phyloP scores from a whole-genome alignment of 202 grass and related monocot genomes.

The Zizania palustris region DNA sequence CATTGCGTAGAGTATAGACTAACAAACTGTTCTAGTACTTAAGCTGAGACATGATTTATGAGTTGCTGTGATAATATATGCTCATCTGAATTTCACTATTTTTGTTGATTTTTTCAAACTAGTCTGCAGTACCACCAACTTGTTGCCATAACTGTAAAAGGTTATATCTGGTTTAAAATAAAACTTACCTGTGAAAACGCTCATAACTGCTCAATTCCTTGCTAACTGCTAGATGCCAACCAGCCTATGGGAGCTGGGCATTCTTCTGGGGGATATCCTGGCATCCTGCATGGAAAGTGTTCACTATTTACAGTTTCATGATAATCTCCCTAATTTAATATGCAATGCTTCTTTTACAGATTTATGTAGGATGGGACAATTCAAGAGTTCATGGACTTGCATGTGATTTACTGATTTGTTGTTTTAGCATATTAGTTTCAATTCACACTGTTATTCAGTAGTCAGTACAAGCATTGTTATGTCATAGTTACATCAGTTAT shows the following conservation, averaged over 20 bases:
- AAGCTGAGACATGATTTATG: no score
- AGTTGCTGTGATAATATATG: no score
- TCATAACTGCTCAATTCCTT: not conserved
- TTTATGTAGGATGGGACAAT: constrained; percentile 63
- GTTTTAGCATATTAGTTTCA: constrained; percentile 25
- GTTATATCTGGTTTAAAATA: not conserved
- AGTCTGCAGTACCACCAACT: no score
- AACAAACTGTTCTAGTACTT: no score
- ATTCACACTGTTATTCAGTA: constrained; percentile 18
- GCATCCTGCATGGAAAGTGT: not conserved
- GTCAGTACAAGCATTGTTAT: not conserved
- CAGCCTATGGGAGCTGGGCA: not conserved
- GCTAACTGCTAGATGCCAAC: not conserved
- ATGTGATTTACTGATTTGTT: constrained; percentile 45
- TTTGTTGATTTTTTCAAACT: no score
- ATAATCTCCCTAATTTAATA: constrained; percentile 33
- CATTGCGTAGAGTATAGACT: no score
- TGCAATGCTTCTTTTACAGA: constrained; percentile 55
- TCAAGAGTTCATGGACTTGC: constrained; percentile 64
- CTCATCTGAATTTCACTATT: not conserved
- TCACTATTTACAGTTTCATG: not conserved
- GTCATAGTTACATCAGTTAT: constrained; percentile 20
- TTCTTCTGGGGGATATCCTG: constrained; percentile 10
- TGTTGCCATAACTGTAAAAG: not conserved
- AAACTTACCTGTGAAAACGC: constrained; percentile 12